phyloP scores from a whole-genome alignment of 805 yeast species.

The Suhomyces pyralidae region DNA sequence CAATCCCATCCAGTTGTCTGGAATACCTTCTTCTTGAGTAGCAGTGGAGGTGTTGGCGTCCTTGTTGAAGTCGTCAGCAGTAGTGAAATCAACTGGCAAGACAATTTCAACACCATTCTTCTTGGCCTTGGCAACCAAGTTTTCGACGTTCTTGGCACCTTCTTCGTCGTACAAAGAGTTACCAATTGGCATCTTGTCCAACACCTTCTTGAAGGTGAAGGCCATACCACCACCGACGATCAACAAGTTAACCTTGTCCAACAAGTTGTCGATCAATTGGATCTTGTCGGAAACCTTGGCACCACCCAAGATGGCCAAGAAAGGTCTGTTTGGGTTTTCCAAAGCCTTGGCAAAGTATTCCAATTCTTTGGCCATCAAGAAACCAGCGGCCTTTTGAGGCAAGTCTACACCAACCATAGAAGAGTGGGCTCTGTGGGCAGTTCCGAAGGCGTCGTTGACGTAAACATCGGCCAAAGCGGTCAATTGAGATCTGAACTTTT shows the following conservation, averaged over 20 bases:
- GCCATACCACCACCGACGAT: conserved; percentile 99
- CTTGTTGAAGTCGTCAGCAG: conserved; percentile 90
- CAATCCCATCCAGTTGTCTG: conserved; percentile 93
- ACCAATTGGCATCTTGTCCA: conserved; percentile 84
- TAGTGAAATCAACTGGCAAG: conserved; percentile 92
- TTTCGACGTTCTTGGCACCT: conserved; percentile 93
- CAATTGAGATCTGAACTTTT: conserved; percentile 83
- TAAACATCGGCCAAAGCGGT: conserved; percentile 94
- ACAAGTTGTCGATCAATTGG: conserved; percentile 93
- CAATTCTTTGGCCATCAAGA: conserved; percentile 96
- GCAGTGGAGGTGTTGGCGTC: conserved; percentile 86
- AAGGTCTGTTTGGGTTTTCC: conserved; percentile 97
- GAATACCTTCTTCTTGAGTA: conserved; percentile 86
- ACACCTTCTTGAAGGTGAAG: conserved; percentile 95
- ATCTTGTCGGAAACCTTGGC: conserved; percentile 99
- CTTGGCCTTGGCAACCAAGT: conserved; percentile 93
- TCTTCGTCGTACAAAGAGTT: conserved; percentile 88
- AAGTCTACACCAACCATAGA: conserved; percentile 97
- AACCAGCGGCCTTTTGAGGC: conserved; percentile 97
- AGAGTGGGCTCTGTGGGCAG: conserved; percentile 99
- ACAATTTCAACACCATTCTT: conserved; percentile 90
- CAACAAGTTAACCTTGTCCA: conserved; percentile 91
- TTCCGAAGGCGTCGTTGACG: conserved; percentile 97
- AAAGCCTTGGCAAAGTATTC: conserved; percentile 96
- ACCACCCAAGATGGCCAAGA: conserved; percentile 98